These are phyloP conservation scores for Marasmius sp. DNA, from an alignment of 1,284 basidiomycete species.

Conservation along the genomic window DNA sequence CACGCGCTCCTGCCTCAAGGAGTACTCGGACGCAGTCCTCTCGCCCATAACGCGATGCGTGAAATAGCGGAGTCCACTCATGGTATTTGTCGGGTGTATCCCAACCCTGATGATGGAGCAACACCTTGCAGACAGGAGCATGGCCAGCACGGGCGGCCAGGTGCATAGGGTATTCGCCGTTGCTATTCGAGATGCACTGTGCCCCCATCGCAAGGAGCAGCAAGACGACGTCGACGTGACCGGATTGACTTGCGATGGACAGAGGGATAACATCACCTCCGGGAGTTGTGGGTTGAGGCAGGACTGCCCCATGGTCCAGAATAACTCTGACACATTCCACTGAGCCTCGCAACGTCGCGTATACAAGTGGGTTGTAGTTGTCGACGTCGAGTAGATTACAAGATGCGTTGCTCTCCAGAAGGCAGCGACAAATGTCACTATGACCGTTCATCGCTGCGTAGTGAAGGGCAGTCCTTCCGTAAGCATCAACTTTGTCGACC, in stretches of 20 bases:
- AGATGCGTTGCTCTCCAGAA: conserved; percentile 71
- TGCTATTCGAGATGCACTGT: conserved; percentile 82
- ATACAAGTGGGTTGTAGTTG: conserved; percentile 91
- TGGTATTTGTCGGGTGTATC: conserved; percentile 95
- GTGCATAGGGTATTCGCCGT: conserved; percentile 95
- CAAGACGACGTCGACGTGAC: conserved; percentile 83
- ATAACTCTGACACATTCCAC: conserved; percentile 81
- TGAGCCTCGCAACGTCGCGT: conserved; percentile 88
- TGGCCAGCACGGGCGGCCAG: conserved; percentile 98
- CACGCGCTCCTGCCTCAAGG: conserved; percentile 77
- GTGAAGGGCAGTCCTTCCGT: conserved; percentile 92
- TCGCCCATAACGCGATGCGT: conserved; percentile 91
- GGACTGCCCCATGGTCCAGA: conserved; percentile 65
- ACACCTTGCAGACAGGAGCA: conserved; percentile 75
- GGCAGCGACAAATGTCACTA: conserved; percentile 70
- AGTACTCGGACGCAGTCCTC: conserved; percentile 76
- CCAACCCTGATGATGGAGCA: conserved; percentile 79
- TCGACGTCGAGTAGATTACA: conserved; percentile 85
- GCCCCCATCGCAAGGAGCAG: conserved; percentile 81
- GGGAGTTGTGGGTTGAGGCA: conserved; percentile 54
- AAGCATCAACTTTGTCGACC: conserved; percentile 76
- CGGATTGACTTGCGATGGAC: conserved; percentile 88
- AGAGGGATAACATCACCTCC: conserved; percentile 83
- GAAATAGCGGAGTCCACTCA: conserved; percentile 97
- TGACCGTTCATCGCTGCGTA: conserved; percentile 97